Percentiles rank a stretch among this genome's conserved stretches.
phyloP scores from a whole-genome alignment of 495 filamentous ascomycete genomes.

The Annulohypoxylon moriforme region DNA sequence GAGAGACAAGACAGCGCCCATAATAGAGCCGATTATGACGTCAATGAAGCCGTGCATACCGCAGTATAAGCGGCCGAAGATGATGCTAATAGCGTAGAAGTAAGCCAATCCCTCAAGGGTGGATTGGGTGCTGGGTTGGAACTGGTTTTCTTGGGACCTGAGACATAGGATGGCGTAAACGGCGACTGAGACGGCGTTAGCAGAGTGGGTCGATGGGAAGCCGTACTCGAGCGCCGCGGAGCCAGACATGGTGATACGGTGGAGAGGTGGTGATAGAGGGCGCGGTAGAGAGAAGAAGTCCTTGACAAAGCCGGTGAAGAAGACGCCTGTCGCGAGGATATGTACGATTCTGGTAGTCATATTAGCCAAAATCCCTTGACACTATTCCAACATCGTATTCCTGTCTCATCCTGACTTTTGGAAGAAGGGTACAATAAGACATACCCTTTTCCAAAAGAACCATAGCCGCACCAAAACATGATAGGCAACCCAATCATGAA shows the following conservation, averaged over 20 bases:
- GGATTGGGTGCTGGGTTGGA: slow-evolving; percentile 64
- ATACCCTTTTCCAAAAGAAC: slow-evolving; percentile 83
- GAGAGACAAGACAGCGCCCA: slow-evolving; percentile 74
- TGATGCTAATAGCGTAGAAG: slow-evolving; percentile 88
- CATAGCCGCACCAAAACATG: slow-evolving; percentile 94
- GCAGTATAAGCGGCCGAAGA: slow-evolving; percentile 91
- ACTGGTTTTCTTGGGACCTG: slow-evolving; percentile 63
- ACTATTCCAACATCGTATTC: not conserved
- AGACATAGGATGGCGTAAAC: slow-evolving; percentile 81
- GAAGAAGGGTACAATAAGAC: slow-evolving; percentile 39
- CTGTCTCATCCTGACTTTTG: not conserved
- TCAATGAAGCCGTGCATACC: slow-evolving; percentile 99
- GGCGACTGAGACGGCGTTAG: slow-evolving; percentile 94
- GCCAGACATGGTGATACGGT: slow-evolving; percentile 96
- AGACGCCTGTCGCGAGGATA: slow-evolving; percentile 88
- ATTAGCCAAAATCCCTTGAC: slow-evolving; percentile 25
- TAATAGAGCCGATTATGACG: slow-evolving; percentile 77
- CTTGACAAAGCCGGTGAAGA: slow-evolving; percentile 93
- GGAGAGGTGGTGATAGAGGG: slow-evolving; percentile 90
- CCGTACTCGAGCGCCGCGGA: slow-evolving; percentile 95
- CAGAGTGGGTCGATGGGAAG: slow-evolving; percentile 96
- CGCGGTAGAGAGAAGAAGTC: slow-evolving; percentile 95
- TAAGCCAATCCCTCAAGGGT: slow-evolving; percentile 74
- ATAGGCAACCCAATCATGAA: slow-evolving; percentile 96
- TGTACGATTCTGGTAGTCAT: slow-evolving; percentile 76